Conservation (phyloP, 352 stramenopile species). For the Pythium monospermum region DNA sequence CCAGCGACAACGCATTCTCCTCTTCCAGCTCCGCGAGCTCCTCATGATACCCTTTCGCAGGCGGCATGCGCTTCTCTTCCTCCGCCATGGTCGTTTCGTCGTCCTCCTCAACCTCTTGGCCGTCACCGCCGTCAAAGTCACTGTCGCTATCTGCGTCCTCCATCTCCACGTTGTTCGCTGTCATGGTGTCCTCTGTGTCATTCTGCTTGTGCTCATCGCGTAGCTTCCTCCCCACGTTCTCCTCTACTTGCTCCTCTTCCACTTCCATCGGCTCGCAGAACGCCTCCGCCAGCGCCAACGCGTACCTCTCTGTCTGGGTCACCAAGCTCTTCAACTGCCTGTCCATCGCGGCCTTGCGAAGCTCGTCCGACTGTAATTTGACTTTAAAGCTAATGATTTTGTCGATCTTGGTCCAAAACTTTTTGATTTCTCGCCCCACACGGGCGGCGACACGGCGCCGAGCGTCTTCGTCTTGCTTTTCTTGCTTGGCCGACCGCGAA, state of each 20-base stretch:
- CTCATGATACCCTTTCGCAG: slow-evolving; percentile 21
- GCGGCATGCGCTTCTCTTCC: slow-evolving; percentile 16
- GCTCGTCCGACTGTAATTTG: slow-evolving; percentile 87
- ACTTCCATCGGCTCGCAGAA: slow-evolving; percentile 28
- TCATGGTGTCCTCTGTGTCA: too few relatives aligned
- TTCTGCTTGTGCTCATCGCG: slow-evolving; percentile 6
- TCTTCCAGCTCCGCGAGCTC: slow-evolving; percentile 63
- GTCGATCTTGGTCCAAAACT: slow-evolving; percentile 98
- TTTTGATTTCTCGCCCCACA: slow-evolving; percentile 87
- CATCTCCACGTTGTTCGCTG: not conserved
- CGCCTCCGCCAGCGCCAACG: slow-evolving; percentile 66
- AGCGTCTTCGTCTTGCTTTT: slow-evolving; percentile 40
- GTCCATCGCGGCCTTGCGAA: slow-evolving; percentile 93
- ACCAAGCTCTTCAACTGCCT: slow-evolving; percentile 94
- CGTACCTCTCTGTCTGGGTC: slow-evolving; percentile 96
- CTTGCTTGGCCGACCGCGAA: slow-evolving; percentile 21
- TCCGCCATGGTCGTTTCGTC: slow-evolving; percentile 39
- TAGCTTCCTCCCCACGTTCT: slow-evolving; percentile 10
- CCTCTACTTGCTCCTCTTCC: slow-evolving; percentile 17
- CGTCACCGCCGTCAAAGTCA: slow-evolving; percentile 17
- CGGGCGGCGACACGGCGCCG: slow-evolving; percentile 57
- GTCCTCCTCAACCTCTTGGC: slow-evolving; percentile 39
- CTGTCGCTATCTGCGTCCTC: slow-evolving; percentile 9
- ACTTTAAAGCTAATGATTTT: slow-evolving; percentile 97
- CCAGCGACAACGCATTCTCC: slow-evolving; percentile 78